Conservation (phyloP, 1,284 basidiomycete genomes). For the Rhodotorula sp. region DNA sequence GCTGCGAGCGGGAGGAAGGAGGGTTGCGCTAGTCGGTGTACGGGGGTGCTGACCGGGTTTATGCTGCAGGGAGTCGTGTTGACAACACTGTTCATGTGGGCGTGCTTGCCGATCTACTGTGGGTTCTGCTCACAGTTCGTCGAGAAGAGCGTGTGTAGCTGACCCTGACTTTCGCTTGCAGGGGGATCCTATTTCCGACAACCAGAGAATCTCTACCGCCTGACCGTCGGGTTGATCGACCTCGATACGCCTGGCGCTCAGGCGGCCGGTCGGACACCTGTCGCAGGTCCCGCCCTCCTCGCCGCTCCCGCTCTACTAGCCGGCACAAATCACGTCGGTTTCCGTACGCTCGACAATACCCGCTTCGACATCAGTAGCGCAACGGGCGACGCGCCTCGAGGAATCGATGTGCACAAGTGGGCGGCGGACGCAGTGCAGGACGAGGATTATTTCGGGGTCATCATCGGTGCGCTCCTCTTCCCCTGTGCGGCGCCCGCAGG, state of each 20-base stretch:
- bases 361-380: slow-evolving; percentile 18
- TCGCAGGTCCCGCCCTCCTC: slow-evolving; percentile 45
- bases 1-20: no score
- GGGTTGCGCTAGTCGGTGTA: no score
- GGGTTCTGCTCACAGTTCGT: background rate
- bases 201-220: slow-evolving; percentile 33
- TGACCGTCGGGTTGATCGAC: slow-evolving; percentile 44
- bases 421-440: slow-evolving; percentile 41
- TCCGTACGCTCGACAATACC: slow-evolving; percentile 10
- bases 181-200: slow-evolving; percentile 42
- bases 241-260: slow-evolving; percentile 46
- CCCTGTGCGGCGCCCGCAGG: no score
- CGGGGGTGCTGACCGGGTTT: no score
- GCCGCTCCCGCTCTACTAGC: slow-evolving; percentile 29
- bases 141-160: background rate
- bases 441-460: slow-evolving; percentile 46
- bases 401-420: slow-evolving; percentile 37
- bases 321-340: slow-evolving; percentile 13
- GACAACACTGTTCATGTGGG: slow-evolving; percentile 37
- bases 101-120: slow-evolving; percentile 46
- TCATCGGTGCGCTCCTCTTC: slow-evolving; percentile 35
- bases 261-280: slow-evolving; percentile 35
- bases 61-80: background rate
- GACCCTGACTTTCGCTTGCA: background rate
- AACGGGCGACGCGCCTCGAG: background rate